Percentiles rank a stretch among this genome's conserved stretches.
Evolutionary conservation across 129 eudicot genomes (phyloP).

Genomic region (Daucus carota): DNA sequence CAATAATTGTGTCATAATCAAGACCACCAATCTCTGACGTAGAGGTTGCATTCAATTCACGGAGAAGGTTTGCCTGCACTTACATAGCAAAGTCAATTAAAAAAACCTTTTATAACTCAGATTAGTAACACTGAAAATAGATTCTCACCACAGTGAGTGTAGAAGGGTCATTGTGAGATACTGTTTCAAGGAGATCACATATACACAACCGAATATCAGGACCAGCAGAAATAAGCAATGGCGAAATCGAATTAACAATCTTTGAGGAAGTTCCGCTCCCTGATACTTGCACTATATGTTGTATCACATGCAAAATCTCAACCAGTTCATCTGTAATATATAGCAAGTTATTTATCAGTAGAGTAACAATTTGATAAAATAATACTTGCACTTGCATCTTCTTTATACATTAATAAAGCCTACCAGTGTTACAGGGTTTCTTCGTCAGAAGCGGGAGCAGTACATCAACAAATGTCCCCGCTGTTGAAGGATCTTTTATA

Average conservation of each 20-base stretch:
- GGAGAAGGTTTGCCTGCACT: conserved; percentile 62
- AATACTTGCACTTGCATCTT: not conserved
- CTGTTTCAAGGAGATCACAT: conserved; percentile 60
- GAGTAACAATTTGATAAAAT: not conserved
- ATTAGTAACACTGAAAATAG: not conserved
- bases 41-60: conserved; percentile 65
- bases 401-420: not conserved
- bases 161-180: conserved; percentile 49
- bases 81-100: not conserved
- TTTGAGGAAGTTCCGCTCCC: conserved; percentile 31
- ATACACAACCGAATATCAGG: conserved; percentile 45
- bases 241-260: conserved; percentile 51
- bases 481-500: conserved; percentile 48
- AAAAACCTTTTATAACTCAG: not conserved
- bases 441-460: conserved; percentile 61
- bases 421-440: conserved; percentile 46
- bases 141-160: conserved; percentile 41
- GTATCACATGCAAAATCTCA: conserved; percentile 47
- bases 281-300: conserved; percentile 36
- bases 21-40: conserved; percentile 59
- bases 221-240: conserved; percentile 61
- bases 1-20: conserved; percentile 66
- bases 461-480: conserved; percentile 61
- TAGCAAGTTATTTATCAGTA: not conserved
- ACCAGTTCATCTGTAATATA: conserved; percentile 51